phyloP scores from a whole-genome alignment of 768 basidiomycete species.

The Termitomyces sp. region DNA sequence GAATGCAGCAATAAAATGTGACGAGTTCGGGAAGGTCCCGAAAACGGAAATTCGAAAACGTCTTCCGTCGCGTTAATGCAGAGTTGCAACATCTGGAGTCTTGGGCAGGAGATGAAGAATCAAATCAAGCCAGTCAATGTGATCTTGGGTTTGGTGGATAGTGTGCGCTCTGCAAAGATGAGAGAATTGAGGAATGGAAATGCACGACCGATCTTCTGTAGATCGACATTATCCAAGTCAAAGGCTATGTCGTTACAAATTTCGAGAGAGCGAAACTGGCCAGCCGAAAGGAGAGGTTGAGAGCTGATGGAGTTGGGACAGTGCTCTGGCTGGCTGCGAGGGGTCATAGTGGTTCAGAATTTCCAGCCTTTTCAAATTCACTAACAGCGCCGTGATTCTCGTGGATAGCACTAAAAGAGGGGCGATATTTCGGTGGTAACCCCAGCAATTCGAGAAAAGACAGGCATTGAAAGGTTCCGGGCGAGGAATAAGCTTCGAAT shows the following conservation, averaged over 20 bases:
- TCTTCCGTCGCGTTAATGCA: not conserved
- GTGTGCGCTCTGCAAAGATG: not conserved
- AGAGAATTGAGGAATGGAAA: not conserved
- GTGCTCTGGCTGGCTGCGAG: not conserved
- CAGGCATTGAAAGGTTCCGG: not conserved
- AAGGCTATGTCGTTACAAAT: not conserved
- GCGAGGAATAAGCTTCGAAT: not conserved
- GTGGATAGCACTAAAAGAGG: not conserved
- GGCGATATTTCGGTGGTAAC: not conserved
- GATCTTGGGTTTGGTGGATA: not conserved
- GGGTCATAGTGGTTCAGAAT: not conserved
- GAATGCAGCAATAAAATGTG: not conserved
- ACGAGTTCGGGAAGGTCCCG: not conserved
- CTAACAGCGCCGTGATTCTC: not conserved
- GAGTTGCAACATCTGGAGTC: not conserved
- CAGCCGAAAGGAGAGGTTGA: not conserved
- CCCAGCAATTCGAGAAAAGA: not conserved
- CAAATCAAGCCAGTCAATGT: not conserved
- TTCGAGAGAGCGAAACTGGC: not conserved
- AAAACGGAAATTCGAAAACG: not conserved
- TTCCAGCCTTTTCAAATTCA: not conserved
- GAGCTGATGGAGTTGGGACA: not conserved
- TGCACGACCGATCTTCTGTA: not conserved
- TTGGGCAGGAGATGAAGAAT: not conserved
- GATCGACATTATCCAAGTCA: not conserved